Evolutionary conservation across 2,329 filamentous ascomycete genomes (phyloP), one percentile per base, ranked within the genome.

Genomic region (Diaporthe citri): DNA sequence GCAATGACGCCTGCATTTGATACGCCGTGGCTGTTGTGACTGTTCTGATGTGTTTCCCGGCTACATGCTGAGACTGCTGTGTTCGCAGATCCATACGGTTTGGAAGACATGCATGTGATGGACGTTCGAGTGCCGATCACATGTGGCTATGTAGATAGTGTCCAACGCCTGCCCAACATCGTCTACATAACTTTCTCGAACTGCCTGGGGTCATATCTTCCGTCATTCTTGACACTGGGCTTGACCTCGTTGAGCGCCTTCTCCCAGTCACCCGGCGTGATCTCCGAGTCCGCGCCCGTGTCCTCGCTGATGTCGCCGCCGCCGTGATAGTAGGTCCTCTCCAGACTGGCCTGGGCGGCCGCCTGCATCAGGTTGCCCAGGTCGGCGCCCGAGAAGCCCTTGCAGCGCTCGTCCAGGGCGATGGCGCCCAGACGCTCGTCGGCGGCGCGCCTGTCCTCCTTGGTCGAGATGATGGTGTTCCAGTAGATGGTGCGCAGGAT

Each of bases 331-430:
- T 79, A 80, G 8, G 79, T 79, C 73, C 83, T 77, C 77, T 82
- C 78, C 75, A 85, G 75, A 74, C 83, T 86, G 59, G 84, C 81
- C 62, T 82, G 80, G 20, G 88, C 80, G 1, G 83, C 83, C 10
- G 81, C 80, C 66, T 82, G 82, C 79, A 84, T 81, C 3, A 92
- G 84, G 77, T 90, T 91, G 43, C 88, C 87, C 52, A 93, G 82
- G 79, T 93, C 91, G 1, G 91, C 91, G 75, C 91, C 91, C 75
- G 93, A 96, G 83, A 96, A 98, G 34, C 94, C 91, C 13, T 90
- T 87, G 82, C 96, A 98, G 15, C 91, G 86, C 12, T 80, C 75
- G 74, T 93, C 92, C 43, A 90, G 87, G 0, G 94, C 96, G 6
- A 98, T 87, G 4, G 84, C 84, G 4, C 90, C 90, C 1, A 97